Evolutionary conservation across 2,329 filamentous ascomycete genomes (phyloP), one percentile per base, ranked within the genome.

Genomic region (Tolypocladium endophyticum): DNA sequence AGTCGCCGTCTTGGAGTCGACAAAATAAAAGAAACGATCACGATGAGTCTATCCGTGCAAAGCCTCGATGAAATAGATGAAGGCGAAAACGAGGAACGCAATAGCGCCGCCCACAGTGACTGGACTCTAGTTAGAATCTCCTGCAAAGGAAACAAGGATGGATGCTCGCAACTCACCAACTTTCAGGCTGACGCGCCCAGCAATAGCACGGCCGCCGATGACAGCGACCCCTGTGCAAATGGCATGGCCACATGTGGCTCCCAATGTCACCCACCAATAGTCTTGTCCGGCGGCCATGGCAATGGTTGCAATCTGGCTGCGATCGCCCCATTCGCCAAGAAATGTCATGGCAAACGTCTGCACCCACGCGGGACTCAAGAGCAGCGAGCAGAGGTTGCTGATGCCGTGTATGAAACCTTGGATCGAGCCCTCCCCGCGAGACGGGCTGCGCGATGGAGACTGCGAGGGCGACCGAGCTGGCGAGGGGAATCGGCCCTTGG

Each of bases 271-370:
- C 89, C 92, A 97, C 93, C 93, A 97, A 74, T 97, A 99, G 72
- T 99, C 94, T 73, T 96, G 90, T 25, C 94, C 94, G 39, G 94
- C 93, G 56, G 94, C 94, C 94, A 99, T 99, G 58, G 94, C 94
- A 70, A 99, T 96, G 0, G 94, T 99, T 28, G 94, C 94, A 69
- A 99, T 97, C 77, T 99, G 94, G 72, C 90, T 96, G 66, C 94
- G 86, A 70, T 99, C 94, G 60, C 94, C 94, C 94, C 94, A 99
- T 74, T 99, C 94, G 47, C 94, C 94, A 36, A 99, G 77, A 76
- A 99, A 99, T 2, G 94, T 99, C 94, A 99, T 99, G 67, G 95
- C 85, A 71, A 99, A 99, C 0, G 94, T 99, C 76, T 97, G 93
- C 18, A 99, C 94, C 94, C 94, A 99, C 0, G 92, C 94, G 1